A percentile compares a stretch with the other conserved stretches of the same genome.
These are phyloP conservation scores for Suillus plorans DNA, from an alignment of 768 basidiomycete species.

Conservation along the genomic window DNA sequence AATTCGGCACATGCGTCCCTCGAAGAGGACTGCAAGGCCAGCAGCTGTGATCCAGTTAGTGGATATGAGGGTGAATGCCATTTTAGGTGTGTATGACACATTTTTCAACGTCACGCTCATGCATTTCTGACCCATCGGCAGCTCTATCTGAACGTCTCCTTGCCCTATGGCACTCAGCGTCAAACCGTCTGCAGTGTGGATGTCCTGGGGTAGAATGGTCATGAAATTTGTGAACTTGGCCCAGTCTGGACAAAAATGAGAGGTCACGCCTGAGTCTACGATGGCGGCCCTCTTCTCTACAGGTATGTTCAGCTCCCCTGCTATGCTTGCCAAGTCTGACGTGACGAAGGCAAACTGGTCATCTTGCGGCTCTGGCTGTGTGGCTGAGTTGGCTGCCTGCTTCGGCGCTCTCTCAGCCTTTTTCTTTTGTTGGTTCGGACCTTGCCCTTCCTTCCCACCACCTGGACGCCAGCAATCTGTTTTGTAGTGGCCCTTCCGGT, in stretches of 20 bases:
- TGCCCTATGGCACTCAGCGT: neutral
- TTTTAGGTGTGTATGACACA: neutral
- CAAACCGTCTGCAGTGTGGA: neutral
- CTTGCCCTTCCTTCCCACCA: neutral
- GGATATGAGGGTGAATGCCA: neutral
- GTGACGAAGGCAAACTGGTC: neutral
- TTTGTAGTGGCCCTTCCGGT: neutral
- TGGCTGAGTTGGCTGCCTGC: neutral
- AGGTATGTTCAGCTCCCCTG: neutral
- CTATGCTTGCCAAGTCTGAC: neutral
- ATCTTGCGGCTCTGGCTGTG: neutral
- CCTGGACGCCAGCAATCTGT: neutral
- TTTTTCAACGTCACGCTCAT: neutral
- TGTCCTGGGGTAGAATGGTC: neutral
- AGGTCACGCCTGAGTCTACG: neutral
- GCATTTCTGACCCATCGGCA: neutral
- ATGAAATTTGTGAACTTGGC: neutral
- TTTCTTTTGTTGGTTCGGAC: neutral
- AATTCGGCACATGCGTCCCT: too few species aligned
- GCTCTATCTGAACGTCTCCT: neutral
- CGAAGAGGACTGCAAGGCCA: too few species aligned
- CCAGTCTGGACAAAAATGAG: neutral
- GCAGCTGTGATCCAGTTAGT: too few species aligned
- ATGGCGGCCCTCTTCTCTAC: neutral
- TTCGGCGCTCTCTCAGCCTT: neutral